Conservation (phyloP, 2,329 filamentous ascomycete genomes). For the Eutypa lata region DNA sequence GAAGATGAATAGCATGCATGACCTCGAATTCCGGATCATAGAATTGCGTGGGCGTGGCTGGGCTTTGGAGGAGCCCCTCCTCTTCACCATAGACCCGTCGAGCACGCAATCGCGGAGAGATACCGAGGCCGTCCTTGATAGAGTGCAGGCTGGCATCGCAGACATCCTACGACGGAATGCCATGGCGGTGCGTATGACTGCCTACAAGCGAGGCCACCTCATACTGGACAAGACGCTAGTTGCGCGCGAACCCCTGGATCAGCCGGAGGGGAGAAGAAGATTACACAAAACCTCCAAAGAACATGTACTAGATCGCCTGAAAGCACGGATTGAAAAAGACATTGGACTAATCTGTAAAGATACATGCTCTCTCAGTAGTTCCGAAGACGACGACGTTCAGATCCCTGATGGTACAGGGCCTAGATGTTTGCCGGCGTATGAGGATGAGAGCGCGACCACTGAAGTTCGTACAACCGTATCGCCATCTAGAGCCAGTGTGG, state of each 20-base stretch:
- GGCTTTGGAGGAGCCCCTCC: slow-evolving; percentile 43
- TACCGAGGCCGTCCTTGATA: slow-evolving; percentile 47
- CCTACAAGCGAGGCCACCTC: slow-evolving; percentile 51
- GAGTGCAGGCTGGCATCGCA: slow-evolving; percentile 48
- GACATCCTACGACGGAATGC: slow-evolving; percentile 47
- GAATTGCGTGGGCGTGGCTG: slow-evolving; percentile 45
- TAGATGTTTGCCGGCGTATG: background rate
- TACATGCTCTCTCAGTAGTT: slow-evolving; percentile 43
- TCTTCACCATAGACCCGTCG: slow-evolving; percentile 40
- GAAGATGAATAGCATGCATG: slow-evolving; percentile 38
- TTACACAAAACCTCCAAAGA: slow-evolving; percentile 33
- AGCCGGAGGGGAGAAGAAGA: slow-evolving; percentile 28
- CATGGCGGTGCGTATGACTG: slow-evolving; percentile 43
- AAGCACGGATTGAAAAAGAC: slow-evolving; percentile 43
- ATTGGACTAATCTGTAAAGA: slow-evolving; percentile 50
- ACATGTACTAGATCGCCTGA: slow-evolving; percentile 39
- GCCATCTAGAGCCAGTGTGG: background rate
- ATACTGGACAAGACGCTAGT: slow-evolving; percentile 48
- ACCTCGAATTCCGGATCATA: slow-evolving; percentile 46
- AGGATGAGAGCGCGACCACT: background rate
- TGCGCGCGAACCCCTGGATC: slow-evolving; percentile 33
- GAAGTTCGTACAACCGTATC: background rate
- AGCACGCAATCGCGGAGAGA: slow-evolving; percentile 41
- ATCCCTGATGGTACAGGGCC: background rate
- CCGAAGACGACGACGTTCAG: slow-evolving; percentile 24